Evolutionary conservation across 805 yeast genomes (phyloP).

Genomic region (Saccharomyces kudriavzevii): DNA sequence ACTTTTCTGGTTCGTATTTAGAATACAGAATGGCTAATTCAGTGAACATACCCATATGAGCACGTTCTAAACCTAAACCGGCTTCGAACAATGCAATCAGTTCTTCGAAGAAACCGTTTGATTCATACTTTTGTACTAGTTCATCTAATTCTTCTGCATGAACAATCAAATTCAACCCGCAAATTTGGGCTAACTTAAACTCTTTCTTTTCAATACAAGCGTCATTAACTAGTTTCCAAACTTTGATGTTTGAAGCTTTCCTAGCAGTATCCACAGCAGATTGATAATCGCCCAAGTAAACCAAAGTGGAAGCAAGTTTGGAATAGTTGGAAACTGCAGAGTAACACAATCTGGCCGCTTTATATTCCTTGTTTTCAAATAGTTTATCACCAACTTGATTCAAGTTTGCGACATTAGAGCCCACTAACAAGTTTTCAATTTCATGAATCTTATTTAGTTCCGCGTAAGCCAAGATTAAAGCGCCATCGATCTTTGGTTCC

Average conservation of each 20-base stretch:
- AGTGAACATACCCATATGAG: slow-evolving; percentile 99
- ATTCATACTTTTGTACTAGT: slow-evolving; percentile 78
- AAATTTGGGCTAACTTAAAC: slow-evolving; percentile 94
- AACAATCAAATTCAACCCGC: slow-evolving; percentile 93
- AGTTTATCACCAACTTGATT: slow-evolving; percentile 89
- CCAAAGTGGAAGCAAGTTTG: slow-evolving; percentile 93
- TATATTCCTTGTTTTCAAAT: slow-evolving; percentile 70
- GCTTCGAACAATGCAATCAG: slow-evolving; percentile 88
- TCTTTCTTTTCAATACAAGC: slow-evolving; percentile 94
- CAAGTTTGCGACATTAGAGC: slow-evolving; percentile 87
- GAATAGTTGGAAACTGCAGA: slow-evolving; percentile 87
- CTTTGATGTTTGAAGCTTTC: slow-evolving; percentile 86
- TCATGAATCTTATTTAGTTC: slow-evolving; percentile 65
- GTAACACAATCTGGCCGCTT: slow-evolving; percentile 86
- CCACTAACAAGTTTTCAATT: slow-evolving; percentile 74
- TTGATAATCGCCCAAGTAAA: slow-evolving; percentile 85
- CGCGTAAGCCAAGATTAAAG: slow-evolving; percentile 82
- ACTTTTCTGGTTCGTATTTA: slow-evolving; percentile 80
- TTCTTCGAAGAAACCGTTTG: slow-evolving; percentile 85
- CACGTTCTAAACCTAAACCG: slow-evolving; percentile 93
- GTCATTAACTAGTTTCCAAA: slow-evolving; percentile 95
- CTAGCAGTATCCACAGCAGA: slow-evolving; percentile 98
- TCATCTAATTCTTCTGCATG: slow-evolving; percentile 96
- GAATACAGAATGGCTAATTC: slow-evolving; percentile 87
- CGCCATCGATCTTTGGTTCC: slow-evolving; percentile 90